phyloP scores from a whole-genome alignment of 2,329 filamentous ascomycete species.

The Iodosphaeria phyllophila region DNA sequence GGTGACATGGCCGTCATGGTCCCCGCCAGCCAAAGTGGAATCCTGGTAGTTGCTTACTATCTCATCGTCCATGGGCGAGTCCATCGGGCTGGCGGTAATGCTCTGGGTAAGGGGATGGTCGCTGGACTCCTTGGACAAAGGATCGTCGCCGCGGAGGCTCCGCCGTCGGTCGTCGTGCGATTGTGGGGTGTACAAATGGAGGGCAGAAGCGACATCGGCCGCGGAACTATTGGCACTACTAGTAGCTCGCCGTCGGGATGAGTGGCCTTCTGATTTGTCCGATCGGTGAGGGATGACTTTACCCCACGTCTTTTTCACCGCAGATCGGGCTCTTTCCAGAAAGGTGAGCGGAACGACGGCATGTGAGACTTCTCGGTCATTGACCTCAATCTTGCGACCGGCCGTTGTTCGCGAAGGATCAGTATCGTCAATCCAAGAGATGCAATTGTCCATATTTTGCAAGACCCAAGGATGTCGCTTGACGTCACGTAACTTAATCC shows the following conservation, averaged over 20 bases:
- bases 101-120: conserved; percentile 65
- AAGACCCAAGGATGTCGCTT: conserved; percentile 90
- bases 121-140: conserved; percentile 24
- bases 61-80: conserved; percentile 16
- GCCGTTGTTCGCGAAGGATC: conserved; percentile 64
- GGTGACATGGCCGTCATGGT: conserved; percentile 14
- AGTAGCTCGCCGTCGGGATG: conserved; percentile 34
- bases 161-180: conserved; percentile 31
- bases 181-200: too few relatives aligned
- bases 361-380: conserved; percentile 72
- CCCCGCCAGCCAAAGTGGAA: conserved; percentile 18
- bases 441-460: conserved; percentile 53
- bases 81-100: conserved; percentile 49
- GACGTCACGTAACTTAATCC: conserved; percentile 79
- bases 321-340: conserved; percentile 67
- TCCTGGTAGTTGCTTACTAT: conserved; percentile 16
- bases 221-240: conserved; percentile 48
- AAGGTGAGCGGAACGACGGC: conserved; percentile 83
- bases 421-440: conserved; percentile 82
- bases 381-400: conserved; percentile 78
- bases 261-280: conserved; percentile 35
- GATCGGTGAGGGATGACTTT: conserved; percentile 43
- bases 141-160: conserved; percentile 32
- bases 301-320: conserved; percentile 47
- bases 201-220: conserved; percentile 31